Conservation (phyloP, 495 filamentous ascomycete species). For the Aspergillus funiculosus region DNA sequence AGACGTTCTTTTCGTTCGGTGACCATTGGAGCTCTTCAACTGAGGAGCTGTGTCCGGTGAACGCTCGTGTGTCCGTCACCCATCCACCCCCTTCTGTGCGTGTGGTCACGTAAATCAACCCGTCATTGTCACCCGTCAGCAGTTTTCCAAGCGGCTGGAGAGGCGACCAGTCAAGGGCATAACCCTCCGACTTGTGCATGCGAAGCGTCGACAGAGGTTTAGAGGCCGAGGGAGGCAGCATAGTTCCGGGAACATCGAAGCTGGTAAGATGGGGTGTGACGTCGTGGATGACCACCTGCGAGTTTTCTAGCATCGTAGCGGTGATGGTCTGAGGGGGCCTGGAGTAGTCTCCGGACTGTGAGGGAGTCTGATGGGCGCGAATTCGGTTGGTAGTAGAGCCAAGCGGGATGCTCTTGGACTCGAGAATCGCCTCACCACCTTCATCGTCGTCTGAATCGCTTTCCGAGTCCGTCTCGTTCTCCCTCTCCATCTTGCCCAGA, state of each 20-base stretch:
- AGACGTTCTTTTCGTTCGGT: conserved; percentile 83
- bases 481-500: conserved; percentile 75
- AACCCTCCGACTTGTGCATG: conserved; percentile 90
- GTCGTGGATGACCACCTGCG: conserved; percentile 87
- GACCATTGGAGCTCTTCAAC: conserved; percentile 97
- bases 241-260: conserved; percentile 81
- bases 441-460: conserved; percentile 73
- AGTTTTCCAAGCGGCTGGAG: conserved; percentile 72
- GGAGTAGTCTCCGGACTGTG: conserved; percentile 55
- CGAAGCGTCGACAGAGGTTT: conserved; percentile 81
- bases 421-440: conserved; percentile 83
- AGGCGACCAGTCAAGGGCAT: conserved; percentile 91
- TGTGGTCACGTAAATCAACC: conserved; percentile 80
- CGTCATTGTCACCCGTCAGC: conserved; percentile 84
- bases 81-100: conserved; percentile 80
- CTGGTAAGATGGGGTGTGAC: conserved; percentile 78
- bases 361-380: conserved; percentile 69
- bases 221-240: conserved; percentile 71
- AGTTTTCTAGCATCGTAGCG: conserved; percentile 84
- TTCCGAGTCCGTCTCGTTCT: conserved; percentile 63
- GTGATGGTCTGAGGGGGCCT: conserved; percentile 72
- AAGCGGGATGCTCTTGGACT: conserved; percentile 81
- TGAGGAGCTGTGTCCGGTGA: conserved; percentile 74
- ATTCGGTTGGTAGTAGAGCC: conserved; percentile 87
- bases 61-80: conserved; percentile 73